Evolutionary conservation across 1,139 yeast species (phyloP).

Genomic region (Citeromyces hawaiiensis): DNA sequence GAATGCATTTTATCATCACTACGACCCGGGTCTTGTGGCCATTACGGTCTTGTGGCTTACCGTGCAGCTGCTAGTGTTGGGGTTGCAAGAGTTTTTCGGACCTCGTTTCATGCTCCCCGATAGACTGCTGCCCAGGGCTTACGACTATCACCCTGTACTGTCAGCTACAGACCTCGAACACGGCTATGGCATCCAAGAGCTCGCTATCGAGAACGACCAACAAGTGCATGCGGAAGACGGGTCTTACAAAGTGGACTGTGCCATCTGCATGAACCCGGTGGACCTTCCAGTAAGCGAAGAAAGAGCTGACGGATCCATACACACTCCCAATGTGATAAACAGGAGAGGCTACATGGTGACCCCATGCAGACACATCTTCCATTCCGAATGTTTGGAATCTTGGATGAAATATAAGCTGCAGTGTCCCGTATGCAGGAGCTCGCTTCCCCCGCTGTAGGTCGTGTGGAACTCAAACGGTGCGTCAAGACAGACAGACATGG

Average conservation of each 20-base stretch:
- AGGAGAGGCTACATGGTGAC: constrained; percentile 67
- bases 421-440: constrained; percentile 86
- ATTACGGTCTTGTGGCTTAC: constrained; percentile 36
- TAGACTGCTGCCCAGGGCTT: constrained; percentile 61
- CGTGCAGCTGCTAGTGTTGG: constrained; percentile 41
- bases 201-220: constrained; percentile 8
- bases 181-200: constrained; percentile 28
- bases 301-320: constrained; percentile 10
- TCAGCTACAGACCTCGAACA: constrained; percentile 48
- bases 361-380: constrained; percentile 87
- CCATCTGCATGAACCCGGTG: constrained; percentile 77
- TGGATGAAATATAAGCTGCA: constrained; percentile 93
- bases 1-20: constrained; percentile 44
- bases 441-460: constrained; percentile 57
- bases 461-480: not conserved
- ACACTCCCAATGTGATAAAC: constrained; percentile 13
- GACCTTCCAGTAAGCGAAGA: constrained; percentile 37
- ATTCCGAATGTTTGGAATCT: constrained; percentile 69
- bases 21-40: constrained; percentile 34
- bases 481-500: not conserved
- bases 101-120: constrained; percentile 78
- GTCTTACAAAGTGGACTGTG: constrained; percentile 47
- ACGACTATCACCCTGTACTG: constrained; percentile 66
- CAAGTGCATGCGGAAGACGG: constrained; percentile 11
- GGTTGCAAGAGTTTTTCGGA: constrained; percentile 54